These are phyloP conservation scores for Metschnikowia cubensis DNA, from an alignment of 805 yeast genomes.

Conservation along the genomic window DNA sequence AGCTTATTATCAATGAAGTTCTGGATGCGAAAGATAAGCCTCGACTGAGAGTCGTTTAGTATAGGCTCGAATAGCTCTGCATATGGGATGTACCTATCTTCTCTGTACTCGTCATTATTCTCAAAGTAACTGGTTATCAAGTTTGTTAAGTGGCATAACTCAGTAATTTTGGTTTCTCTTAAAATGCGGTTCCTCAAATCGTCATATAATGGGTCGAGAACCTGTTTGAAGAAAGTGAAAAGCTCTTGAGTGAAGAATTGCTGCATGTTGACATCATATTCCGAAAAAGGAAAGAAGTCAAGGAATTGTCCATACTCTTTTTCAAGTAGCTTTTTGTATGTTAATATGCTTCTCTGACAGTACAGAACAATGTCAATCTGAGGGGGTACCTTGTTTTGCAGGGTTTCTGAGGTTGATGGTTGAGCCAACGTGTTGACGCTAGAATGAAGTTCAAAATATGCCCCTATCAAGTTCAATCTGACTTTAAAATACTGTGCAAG, in stretches of 20 bases:
- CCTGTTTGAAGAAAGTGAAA: constrained; percentile 54
- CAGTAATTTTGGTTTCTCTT: constrained; percentile 63
- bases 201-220: constrained; percentile 79
- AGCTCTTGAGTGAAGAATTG: constrained; percentile 30
- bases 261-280: constrained; percentile 3
- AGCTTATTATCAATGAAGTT: constrained; percentile 66
- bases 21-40: constrained; percentile 78
- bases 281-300: constrained; percentile 39
- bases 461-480: constrained; percentile 48
- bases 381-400: constrained; percentile 14
- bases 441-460: constrained; percentile 26
- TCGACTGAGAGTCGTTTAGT: constrained; percentile 69
- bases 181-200: constrained; percentile 60
- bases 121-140: constrained; percentile 65
- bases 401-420: neutral
- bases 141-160: constrained; percentile 71
- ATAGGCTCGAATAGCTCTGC: constrained; percentile 68
- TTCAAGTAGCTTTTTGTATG: constrained; percentile 54
- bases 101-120: constrained; percentile 45
- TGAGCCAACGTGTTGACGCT: neutral
- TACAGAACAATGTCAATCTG: constrained; percentile 42
- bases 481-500: constrained; percentile 57
- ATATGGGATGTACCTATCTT: constrained; percentile 30
- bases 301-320: constrained; percentile 61
- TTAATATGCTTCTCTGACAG: constrained; percentile 59